Evolutionary conservation across 805 yeast genomes (phyloP), one percentile per base, ranked within the genome.

Genomic region (Saccharomyces jurei): DNA sequence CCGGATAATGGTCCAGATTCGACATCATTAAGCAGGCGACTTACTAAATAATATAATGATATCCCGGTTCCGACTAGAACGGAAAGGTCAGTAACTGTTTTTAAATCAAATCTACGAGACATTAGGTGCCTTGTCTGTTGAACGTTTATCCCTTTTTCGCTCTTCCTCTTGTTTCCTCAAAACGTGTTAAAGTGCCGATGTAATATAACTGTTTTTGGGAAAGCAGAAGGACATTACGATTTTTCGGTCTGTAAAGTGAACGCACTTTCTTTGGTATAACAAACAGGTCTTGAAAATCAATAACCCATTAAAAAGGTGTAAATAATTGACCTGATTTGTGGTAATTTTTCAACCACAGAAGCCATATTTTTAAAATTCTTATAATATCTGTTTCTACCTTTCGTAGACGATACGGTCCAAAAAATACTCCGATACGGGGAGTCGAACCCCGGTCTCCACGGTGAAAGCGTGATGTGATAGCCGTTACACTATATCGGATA

Each of bases 21-120:
- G 28, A 70, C 73, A 52, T 73, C 79, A 53, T 65, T 69, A 57
- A 79, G 57, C 26, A 81, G 56, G 47, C 73, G 73, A 54, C 69
- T 74, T 41, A 85, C 63, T 63, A 86, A 70, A 63, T 84, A 87
- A 65, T 86, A 87, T 56, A 85, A 77, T 2, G 90, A 83, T 41
- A 85, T 74, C 1, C 89, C 83, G 2, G 91, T 87, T 22, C 90
- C 83, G 1, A 79, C 62, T 32, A 81, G 71, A 6, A 81, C 71
- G 3, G 80, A 76, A 3, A 80, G 61, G 54, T 81, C 85, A 1
- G 80, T 67, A 10, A 75, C 59, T 1, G 70, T 60, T 51, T 74
- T 76, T 27, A 74, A 48, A 54, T 76, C 78, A 30, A 75, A 54
- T 53, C 66, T 73, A 47, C 66, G 66, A 6, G 71, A 61, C 73